Evolutionary conservation across 768 basidiomycete genomes (phyloP).

Genomic region (Mrakia gelida): DNA sequence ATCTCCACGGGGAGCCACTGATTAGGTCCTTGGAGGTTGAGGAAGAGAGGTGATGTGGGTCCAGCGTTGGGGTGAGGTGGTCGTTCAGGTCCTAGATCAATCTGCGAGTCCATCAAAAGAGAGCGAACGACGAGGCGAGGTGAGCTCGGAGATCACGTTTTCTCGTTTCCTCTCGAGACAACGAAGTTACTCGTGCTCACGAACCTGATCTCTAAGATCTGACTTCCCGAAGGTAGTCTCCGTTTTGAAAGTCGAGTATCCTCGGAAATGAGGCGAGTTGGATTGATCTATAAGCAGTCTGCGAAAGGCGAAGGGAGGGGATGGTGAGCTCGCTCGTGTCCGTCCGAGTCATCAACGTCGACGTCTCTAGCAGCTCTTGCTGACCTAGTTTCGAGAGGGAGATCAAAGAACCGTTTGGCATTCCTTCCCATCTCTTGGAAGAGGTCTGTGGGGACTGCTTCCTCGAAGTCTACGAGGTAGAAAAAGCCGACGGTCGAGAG

Average conservation of each 20-base stretch:
- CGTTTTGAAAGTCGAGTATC: slow-evolving; percentile 13
- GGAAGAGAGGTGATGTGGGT: background rate
- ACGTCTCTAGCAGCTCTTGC: background rate
- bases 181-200: background rate
- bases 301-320: background rate
- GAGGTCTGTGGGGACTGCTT: background rate
- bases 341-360: too few species aligned
- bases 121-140: background rate
- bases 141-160: background rate
- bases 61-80: background rate
- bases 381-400: background rate
- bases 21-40: slow-evolving; percentile 3
- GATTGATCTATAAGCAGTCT: slow-evolving; percentile 8
- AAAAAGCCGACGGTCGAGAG: background rate
- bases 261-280: background rate
- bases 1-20: background rate
- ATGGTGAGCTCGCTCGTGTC: background rate
- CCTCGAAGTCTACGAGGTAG: slow-evolving; percentile 9
- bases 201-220: background rate
- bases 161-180: too few species aligned
- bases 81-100: slow-evolving; percentile 2
- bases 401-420: background rate
- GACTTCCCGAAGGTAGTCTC: slow-evolving; percentile 12
- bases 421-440: background rate
- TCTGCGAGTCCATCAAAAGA: background rate